A percentile compares a stretch with the other conserved stretches of the same genome.
Conservation (phyloP, 139 green algal species). For the Chlamydomonas sp. region DNA sequence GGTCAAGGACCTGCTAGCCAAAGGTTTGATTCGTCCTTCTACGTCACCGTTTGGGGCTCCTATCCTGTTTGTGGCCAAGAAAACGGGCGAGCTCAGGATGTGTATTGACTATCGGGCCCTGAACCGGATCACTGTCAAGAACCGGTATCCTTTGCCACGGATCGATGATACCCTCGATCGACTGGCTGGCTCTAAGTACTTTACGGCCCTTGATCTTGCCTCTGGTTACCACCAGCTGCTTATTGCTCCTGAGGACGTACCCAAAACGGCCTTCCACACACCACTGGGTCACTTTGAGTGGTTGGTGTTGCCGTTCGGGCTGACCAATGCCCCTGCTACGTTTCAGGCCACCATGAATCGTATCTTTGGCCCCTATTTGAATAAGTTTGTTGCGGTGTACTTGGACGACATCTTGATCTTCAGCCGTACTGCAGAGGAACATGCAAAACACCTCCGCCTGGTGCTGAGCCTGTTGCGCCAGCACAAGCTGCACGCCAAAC, state of each 20-base stretch:
- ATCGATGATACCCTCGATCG: too few relatives aligned
- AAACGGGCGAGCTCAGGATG: too few relatives aligned
- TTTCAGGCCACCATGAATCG: slow-evolving; percentile 50
- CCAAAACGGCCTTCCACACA: slow-evolving; percentile 36
- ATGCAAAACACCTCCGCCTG: slow-evolving; percentile 46
- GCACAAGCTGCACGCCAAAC: slow-evolving; percentile 54
- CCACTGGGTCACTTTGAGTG: slow-evolving; percentile 47
- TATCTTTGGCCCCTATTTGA: slow-evolving; percentile 43
- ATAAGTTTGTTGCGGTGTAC: slow-evolving; percentile 59
- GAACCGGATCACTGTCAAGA: slow-evolving; percentile 38
- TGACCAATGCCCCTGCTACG: too few relatives aligned
- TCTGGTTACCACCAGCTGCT: too few relatives aligned
- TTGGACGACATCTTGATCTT: slow-evolving; percentile 65
- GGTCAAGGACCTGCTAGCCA: neutral
- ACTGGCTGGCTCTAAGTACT: too few relatives aligned
- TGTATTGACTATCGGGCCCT: slow-evolving; percentile 29
- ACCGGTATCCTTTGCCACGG: slow-evolving; percentile 37
- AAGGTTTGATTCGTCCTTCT: slow-evolving; percentile 6
- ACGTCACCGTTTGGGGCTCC: neutral
- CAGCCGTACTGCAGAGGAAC: slow-evolving; percentile 38
- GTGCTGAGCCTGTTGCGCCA: slow-evolving; percentile 47
- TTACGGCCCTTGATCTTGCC: too few relatives aligned
- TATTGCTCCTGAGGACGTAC: slow-evolving; percentile 10
- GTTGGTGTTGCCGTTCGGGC: slow-evolving; percentile 44
- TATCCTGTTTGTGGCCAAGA: neutral